A percentile compares a stretch with the other conserved stretches of the same genome.
Evolutionary conservation across 495 filamentous ascomycete genomes (phyloP).

Genomic region (Podospora australis): DNA sequence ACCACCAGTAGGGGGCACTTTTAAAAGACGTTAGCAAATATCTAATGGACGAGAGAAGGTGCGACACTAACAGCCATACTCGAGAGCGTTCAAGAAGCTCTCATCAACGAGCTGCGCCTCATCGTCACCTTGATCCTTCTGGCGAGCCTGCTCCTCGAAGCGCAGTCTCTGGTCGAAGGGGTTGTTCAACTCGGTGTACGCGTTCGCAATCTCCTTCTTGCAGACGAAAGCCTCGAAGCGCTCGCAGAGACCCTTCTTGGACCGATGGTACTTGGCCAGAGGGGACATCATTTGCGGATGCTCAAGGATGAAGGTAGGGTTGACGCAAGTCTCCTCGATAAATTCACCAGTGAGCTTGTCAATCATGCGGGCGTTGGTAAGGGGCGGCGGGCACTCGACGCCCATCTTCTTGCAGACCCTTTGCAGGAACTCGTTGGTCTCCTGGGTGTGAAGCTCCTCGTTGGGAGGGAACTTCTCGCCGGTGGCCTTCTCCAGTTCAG

Average conservation of each 20-base stretch:
- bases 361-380: conserved; percentile 95
- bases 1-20: conserved; percentile 86
- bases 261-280: conserved; percentile 88
- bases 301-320: conserved; percentile 85
- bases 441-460: conserved; percentile 81
- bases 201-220: conserved; percentile 95
- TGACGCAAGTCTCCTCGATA: conserved; percentile 88
- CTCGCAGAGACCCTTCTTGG: conserved; percentile 78
- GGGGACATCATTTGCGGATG: conserved; percentile 98
- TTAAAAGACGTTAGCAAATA: conserved; percentile 43
- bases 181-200: conserved; percentile 97
- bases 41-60: too few relatives aligned
- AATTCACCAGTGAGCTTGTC: conserved; percentile 96
- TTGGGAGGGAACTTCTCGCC: conserved; percentile 90
- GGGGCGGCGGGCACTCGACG: conserved; percentile 81
- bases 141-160: conserved; percentile 92
- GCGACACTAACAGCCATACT: conserved; percentile 37
- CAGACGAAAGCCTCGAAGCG: conserved; percentile 96
- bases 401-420: conserved; percentile 77
- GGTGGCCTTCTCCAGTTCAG: conserved; percentile 78
- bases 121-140: conserved; percentile 95
- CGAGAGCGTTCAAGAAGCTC: conserved; percentile 63
- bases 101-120: conserved; percentile 50
- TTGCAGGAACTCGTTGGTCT: conserved; percentile 82
- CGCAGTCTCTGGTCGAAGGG: conserved; percentile 89